Evolutionary conservation across 2,329 filamentous ascomycete genomes (phyloP).

Genomic region (Albophoma yamanashiensis): DNA sequence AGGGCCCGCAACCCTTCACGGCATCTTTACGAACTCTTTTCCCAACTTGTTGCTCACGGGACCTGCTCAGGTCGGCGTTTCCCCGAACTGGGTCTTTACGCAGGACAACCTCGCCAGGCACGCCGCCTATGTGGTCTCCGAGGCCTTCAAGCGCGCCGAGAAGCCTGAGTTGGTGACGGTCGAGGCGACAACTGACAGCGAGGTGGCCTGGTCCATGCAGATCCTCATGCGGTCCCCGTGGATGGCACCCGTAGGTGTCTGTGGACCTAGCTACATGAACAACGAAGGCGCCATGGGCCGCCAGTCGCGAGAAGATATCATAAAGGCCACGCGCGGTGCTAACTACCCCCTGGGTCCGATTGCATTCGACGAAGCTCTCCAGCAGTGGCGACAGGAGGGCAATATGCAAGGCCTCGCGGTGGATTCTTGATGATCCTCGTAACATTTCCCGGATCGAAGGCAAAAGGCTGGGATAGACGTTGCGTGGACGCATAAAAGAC

Average conservation of each 20-base stretch:
- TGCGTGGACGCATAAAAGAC: too few species aligned
- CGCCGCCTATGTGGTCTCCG: conserved; percentile 25
- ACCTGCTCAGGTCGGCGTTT: conserved; percentile 26
- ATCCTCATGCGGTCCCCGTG: conserved; percentile 28
- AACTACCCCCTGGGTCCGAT: conserved; percentile 10
- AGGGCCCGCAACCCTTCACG: conserved; percentile 41
- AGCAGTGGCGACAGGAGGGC: conserved; percentile 18
- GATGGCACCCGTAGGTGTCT: conserved; percentile 29
- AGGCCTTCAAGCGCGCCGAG: conserved; percentile 11
- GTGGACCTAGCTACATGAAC: conserved; percentile 45
- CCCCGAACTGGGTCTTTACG: conserved; percentile 25
- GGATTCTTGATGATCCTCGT: background rate
- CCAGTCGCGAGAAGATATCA: conserved; percentile 14
- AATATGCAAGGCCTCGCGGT: conserved; percentile 12
- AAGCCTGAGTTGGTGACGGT: conserved; percentile 14
- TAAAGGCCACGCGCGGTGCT: conserved; percentile 18
- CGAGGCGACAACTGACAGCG: conserved; percentile 33
- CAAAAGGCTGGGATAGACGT: background rate
- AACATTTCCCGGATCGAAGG: background rate
- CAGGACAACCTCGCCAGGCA: conserved; percentile 27
- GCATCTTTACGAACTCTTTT: conserved; percentile 34
- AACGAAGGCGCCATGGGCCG: conserved; percentile 25
- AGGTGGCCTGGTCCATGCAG: conserved; percentile 33
- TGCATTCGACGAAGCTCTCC: conserved; percentile 15
- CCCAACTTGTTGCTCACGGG: conserved; percentile 44